phyloP scores from a whole-genome alignment of 2,329 filamentous ascomycete species.

The Grosmannia serpens region DNA sequence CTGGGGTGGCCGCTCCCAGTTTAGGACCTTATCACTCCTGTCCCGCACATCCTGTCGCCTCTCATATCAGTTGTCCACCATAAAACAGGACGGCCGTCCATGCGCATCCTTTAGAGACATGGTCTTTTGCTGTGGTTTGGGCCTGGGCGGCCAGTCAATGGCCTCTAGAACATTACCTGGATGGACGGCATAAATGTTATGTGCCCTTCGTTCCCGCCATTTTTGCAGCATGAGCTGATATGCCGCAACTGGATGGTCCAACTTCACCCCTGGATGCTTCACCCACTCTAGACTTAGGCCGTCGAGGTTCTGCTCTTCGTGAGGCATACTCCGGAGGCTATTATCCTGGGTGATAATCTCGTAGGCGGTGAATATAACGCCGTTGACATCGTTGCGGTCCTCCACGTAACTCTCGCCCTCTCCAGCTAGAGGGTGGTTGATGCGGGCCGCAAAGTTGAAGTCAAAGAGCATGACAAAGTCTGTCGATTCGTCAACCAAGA shows the following conservation, averaged over 20 bases:
- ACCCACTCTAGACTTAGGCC: slow-evolving; percentile 16
- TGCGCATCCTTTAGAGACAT: background rate
- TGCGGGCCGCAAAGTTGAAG: slow-evolving; percentile 19
- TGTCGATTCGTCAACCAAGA: slow-evolving; percentile 21
- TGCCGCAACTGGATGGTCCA: slow-evolving; percentile 15
- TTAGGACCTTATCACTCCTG: background rate
- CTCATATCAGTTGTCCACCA: background rate
- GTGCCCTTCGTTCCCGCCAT: background rate
- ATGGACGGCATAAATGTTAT: background rate
- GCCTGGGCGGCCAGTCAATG: background rate
- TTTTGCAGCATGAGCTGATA: background rate
- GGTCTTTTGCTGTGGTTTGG: background rate
- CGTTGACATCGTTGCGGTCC: slow-evolving; percentile 20
- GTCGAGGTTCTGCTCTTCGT: slow-evolving; percentile 8
- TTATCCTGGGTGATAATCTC: slow-evolving; percentile 23
- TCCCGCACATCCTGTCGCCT: background rate
- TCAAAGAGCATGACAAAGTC: slow-evolving; percentile 24
- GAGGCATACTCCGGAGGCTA: slow-evolving; percentile 11
- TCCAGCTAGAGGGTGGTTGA: slow-evolving; percentile 3
- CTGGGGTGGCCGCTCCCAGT: background rate
- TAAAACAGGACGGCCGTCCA: background rate
- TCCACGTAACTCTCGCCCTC: slow-evolving; percentile 2
- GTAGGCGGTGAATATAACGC: slow-evolving; percentile 23
- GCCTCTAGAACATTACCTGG: background rate
- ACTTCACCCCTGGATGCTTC: slow-evolving; percentile 19